Evolutionary conservation across 495 filamentous ascomycete species (phyloP), one percentile per base, ranked within the genome.

Genomic region (Hypoxylon fragiforme): DNA sequence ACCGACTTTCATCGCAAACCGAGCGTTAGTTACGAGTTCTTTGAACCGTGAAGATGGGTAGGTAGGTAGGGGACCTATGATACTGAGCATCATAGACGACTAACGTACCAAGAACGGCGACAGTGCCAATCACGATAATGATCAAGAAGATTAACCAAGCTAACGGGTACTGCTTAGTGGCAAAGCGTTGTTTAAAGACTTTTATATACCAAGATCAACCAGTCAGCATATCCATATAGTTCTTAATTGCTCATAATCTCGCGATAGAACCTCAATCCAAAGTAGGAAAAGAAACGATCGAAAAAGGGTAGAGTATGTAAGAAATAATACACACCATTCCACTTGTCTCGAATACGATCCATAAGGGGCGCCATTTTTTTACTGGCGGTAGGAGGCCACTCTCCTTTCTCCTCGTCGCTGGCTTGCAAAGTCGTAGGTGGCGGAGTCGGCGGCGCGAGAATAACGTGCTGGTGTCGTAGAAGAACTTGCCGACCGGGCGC

Each of bases 401-500:
- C 3, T 12, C 14, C 9, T 22, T 18, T 26, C 3, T 16, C 34
- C 13, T 37, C 34, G 3, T 31, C 41, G 15, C 15, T 44, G 2
- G 16, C 3, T 14, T 35, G 14, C 8, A 12, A 12, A 14, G 13
- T 21, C 11, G 36, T 36, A 7, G 43, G 41, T 1, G 41, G 13
- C 14, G 42, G 31, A 6, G 32, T 26, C 0, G 54, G 39, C 1
- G 40, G 22, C 8, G 51, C 51, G 15, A 55, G 9, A 4, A 61
- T 40, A 3, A 51, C 46, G n/a, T 16, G 36, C 28, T 61, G 51
- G 20, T 50, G 41, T 37, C 41, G 38, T 11, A 61, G 26, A 14
- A 61, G 50, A 12, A 60, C 57, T 30, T 43, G 44, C 12, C 50
- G 39, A 5, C 50, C 50, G 1, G 50, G 45, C 12, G 30, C 36